These are phyloP conservation scores for Arthrinium phaeospermum DNA, from an alignment of 2,329 filamentous ascomycete genomes.

Conservation along the genomic window DNA sequence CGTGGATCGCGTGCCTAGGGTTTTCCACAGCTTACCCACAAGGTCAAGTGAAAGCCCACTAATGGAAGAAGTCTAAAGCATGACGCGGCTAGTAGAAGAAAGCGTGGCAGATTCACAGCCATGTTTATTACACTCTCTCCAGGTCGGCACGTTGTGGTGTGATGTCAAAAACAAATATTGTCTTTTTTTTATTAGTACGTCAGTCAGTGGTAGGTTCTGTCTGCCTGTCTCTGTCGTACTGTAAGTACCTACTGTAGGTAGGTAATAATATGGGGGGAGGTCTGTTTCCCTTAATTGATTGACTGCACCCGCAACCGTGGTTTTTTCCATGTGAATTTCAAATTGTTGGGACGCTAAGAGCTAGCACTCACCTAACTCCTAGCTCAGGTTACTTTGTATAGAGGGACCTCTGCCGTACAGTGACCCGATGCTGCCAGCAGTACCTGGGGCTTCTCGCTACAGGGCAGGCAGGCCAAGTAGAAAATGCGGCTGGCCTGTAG, in stretches of 20 bases:
- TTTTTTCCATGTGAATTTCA: conserved; percentile 18
- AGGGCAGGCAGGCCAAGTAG: not conserved
- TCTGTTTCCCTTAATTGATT: not conserved
- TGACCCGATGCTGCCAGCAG: not conserved
- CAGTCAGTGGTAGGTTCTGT: not conserved
- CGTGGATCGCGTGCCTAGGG: conserved; percentile 7
- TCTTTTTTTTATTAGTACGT: not conserved
- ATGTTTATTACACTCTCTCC: not conserved
- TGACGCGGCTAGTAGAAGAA: not conserved
- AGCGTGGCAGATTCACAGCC: not conserved
- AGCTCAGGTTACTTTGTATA: not conserved
- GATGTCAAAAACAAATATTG: not conserved
- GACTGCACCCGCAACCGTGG: not conserved
- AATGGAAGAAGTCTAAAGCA: not conserved
- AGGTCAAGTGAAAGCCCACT: conserved; percentile 1
- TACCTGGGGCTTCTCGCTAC: not conserved
- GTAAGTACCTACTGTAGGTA: not conserved
- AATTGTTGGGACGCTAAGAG: conserved; percentile 17
- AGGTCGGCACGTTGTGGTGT: not conserved
- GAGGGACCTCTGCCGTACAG: not conserved
- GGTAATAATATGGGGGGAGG: not conserved
- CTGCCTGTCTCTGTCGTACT: not conserved
- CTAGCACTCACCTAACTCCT: conserved; percentile 4
- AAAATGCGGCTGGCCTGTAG: not conserved
- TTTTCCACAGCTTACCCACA: conserved; percentile 14